Conservation (phyloP, 2,329 filamentous ascomycete species). For the Pseudocercospora crystallina region DNA sequence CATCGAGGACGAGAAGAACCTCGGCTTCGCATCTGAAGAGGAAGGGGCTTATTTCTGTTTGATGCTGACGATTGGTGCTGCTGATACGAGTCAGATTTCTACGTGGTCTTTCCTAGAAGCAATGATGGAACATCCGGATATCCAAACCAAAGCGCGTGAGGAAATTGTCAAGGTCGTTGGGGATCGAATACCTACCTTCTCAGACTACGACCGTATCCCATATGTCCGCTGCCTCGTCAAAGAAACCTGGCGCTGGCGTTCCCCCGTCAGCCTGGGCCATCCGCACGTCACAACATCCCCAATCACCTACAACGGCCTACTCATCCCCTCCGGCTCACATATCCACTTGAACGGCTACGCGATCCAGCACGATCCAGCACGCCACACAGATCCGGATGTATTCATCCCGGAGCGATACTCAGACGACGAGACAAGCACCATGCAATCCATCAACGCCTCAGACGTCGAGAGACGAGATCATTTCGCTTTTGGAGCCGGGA, state of each 20-base stretch:
- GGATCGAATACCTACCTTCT: slow-evolving; percentile 18
- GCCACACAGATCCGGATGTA: slow-evolving; percentile 4
- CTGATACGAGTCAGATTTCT: slow-evolving; percentile 10
- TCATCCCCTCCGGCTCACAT: slow-evolving; percentile 6
- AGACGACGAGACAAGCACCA: slow-evolving; percentile 1
- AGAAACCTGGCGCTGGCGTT: slow-evolving; percentile 26
- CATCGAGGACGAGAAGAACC: slow-evolving; percentile 8
- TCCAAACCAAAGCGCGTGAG: slow-evolving; percentile 53
- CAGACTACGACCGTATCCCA: slow-evolving; percentile 20
- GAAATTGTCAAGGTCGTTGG: slow-evolving; percentile 38
- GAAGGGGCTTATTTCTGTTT: slow-evolving; percentile 12
- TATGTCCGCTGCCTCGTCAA: slow-evolving; percentile 22
- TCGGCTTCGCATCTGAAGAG: slow-evolving; percentile 6
- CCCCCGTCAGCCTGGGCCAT: slow-evolving; percentile 32
- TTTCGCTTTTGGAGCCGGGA: slow-evolving; percentile 37
- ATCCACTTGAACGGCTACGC: slow-evolving; percentile 10
- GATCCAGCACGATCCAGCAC: slow-evolving; percentile 8
- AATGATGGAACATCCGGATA: slow-evolving; percentile 47
- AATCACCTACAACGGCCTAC: slow-evolving; percentile 12
- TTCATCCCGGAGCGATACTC: slow-evolving; percentile 13
- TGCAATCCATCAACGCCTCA: slow-evolving; percentile 11
- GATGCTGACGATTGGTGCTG: slow-evolving; percentile 11
- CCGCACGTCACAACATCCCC: slow-evolving; percentile 19
- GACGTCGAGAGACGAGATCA: slow-evolving; percentile 31
- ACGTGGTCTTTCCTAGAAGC: slow-evolving; percentile 24